A percentile compares a stretch with the other conserved stretches of the same genome.
These are phyloP conservation scores for Zoysia pacifica DNA, from an alignment of 176 grass and related monocot species.

Conservation along the genomic window DNA sequence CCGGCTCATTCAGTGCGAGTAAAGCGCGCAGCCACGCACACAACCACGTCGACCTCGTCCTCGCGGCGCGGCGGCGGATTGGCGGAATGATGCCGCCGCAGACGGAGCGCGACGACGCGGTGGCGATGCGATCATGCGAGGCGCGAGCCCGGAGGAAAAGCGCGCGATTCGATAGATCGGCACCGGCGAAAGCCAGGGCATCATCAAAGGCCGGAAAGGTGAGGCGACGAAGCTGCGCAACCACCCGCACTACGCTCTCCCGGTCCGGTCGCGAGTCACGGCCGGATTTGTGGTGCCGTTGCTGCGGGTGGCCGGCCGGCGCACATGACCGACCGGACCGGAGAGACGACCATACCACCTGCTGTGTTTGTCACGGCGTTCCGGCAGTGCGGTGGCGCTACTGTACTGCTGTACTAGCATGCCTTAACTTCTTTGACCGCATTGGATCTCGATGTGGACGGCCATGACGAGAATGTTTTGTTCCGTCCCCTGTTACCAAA, in stretches of 20 bases:
- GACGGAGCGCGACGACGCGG: too few species aligned
- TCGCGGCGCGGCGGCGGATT: conserved; percentile 14
- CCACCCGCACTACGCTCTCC: conserved; percentile 12
- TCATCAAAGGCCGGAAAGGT: conserved; percentile 38
- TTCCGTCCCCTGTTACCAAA: not conserved
- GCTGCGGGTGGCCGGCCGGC: not conserved
- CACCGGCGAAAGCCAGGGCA: conserved; percentile 33
- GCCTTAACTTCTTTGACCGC: conserved; percentile 24
- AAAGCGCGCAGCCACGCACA: not conserved
- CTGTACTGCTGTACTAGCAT: not conserved
- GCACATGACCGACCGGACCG: conserved; percentile 22
- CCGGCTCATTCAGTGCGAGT: conserved; percentile 26
- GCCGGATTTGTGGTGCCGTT: too few species aligned
- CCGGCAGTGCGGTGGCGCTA: conserved; percentile 20
- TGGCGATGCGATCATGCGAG: not conserved
- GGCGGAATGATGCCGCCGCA: conserved; percentile 25
- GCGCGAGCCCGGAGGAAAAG: conserved; percentile 13
- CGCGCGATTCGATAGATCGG: conserved; percentile 14
- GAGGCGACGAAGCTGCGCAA: conserved; percentile 38
- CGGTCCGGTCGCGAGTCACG: too few species aligned
- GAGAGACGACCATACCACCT: not conserved
- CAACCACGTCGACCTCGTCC: not conserved
- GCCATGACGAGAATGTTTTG: not conserved
- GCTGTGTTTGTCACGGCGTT: not conserved
- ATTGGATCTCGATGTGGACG: not conserved